These are phyloP conservation scores for Verticillium klebahnii DNA, from an alignment of 2,329 filamentous ascomycete species.

Conservation along the genomic window DNA sequence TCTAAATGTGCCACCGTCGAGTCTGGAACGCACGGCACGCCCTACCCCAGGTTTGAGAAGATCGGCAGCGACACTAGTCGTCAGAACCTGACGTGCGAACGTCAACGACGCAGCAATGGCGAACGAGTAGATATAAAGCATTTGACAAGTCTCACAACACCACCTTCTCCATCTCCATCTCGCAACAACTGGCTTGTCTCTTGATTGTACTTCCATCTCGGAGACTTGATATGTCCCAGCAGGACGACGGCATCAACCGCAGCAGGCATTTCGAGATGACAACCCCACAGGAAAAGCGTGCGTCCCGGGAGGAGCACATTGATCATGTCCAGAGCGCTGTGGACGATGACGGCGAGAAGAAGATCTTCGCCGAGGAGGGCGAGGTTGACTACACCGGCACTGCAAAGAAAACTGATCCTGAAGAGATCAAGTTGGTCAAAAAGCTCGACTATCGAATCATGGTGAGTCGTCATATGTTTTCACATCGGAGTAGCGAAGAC, in stretches of 20 bases:
- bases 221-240: neutral
- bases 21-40: neutral
- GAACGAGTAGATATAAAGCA: neutral
- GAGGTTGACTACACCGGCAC: constrained; percentile 32
- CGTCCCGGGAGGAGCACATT: constrained; percentile 7
- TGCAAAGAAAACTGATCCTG: constrained; percentile 30
- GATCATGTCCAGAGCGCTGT: constrained; percentile 6
- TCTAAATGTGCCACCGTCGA: neutral
- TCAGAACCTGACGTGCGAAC: neutral
- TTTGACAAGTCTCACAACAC: neutral
- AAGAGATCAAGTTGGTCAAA: constrained; percentile 32
- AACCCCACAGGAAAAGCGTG: neutral
- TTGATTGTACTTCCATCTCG: neutral
- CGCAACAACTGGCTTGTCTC: neutral
- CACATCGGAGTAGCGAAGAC: neutral
- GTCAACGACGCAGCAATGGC: neutral
- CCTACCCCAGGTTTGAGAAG: neutral
- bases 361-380: constrained; percentile 15
- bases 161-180: neutral
- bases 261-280: neutral
- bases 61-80: neutral
- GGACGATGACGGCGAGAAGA: constrained; percentile 8
- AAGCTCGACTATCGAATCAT: constrained; percentile 38
- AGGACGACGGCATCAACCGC: neutral
- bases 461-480: constrained; percentile 18